Evolutionary conservation across 169 alveolate genomes (phyloP).

Genomic region (Perkinsus marinus): DNA sequence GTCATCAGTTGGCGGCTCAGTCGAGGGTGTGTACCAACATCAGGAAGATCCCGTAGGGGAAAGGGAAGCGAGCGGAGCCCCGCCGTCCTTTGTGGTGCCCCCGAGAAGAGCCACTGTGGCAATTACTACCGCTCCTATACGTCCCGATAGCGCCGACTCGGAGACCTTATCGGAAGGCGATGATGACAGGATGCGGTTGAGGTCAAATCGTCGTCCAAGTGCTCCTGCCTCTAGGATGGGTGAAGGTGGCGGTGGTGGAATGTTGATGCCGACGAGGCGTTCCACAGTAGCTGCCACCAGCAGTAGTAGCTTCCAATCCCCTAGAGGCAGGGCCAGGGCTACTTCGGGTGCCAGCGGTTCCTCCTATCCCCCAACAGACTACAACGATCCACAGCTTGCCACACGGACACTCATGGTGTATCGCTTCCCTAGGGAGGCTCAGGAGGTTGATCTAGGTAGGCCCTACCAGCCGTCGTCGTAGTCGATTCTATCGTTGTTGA

Average conservation of each 20-base stretch:
- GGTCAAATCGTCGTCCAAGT: background rate
- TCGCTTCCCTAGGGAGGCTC: background rate
- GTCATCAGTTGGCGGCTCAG: background rate
- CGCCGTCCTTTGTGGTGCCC: background rate
- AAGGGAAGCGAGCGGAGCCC: background rate
- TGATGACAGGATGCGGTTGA: too few relatives aligned
- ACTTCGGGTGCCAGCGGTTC: background rate
- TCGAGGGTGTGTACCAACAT: background rate
- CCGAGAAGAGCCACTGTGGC: background rate
- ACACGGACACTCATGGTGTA: background rate
- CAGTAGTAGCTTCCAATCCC: background rate
- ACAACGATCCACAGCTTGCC: background rate
- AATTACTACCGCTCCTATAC: background rate
- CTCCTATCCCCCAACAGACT: background rate
- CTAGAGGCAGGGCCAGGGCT: background rate
- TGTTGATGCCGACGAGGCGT: background rate
- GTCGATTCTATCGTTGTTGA: background rate
- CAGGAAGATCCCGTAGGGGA: background rate
- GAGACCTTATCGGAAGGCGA: background rate
- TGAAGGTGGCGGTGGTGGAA: background rate
- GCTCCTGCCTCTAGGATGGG: background rate
- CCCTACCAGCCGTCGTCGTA: background rate
- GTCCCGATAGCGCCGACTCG: background rate
- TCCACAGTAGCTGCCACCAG: background rate
- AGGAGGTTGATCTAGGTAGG: background rate